phyloP scores from a whole-genome alignment of 495 filamentous ascomycete species.

The Annulohypoxylon moriforme region DNA sequence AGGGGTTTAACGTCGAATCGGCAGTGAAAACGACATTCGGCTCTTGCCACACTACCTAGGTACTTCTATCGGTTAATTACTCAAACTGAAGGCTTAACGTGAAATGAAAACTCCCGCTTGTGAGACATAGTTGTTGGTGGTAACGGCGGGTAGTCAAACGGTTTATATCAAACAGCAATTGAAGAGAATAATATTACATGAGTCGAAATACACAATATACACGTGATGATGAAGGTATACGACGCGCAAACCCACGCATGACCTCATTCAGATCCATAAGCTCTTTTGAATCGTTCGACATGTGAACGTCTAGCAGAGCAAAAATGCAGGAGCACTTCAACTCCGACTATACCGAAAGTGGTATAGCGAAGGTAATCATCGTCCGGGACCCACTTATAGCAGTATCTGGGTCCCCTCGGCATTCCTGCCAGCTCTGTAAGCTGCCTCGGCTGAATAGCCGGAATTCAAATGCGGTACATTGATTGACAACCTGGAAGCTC shows the following conservation, averaged over 20 bases:
- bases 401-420: slow-evolving; percentile 45
- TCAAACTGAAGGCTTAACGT: background rate
- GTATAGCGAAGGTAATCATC: slow-evolving; percentile 10
- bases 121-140: background rate
- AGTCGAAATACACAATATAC: slow-evolving; percentile 26
- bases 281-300: slow-evolving; percentile 25
- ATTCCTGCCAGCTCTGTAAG: slow-evolving; percentile 47
- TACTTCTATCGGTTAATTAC: slow-evolving; percentile 18
- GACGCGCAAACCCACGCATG: slow-evolving; percentile 31
- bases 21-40: slow-evolving; percentile 10
- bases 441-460: slow-evolving; percentile 52
- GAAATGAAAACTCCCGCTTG: background rate
- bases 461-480: slow-evolving; percentile 45
- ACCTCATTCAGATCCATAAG: slow-evolving; percentile 40
- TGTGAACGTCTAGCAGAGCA: slow-evolving; percentile 31
- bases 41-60: slow-evolving; percentile 14
- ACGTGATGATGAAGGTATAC: slow-evolving; percentile 17
- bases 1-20: background rate
- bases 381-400: background rate
- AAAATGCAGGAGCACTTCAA: slow-evolving; percentile 3
- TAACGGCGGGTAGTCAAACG: background rate
- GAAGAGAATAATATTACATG: background rate
- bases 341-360: slow-evolving; percentile 17
- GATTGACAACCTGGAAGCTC: too few species aligned
- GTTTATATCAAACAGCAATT: background rate